These are phyloP conservation scores for Hagleromyces aurorensis DNA, from an alignment of 805 yeast genomes.

Conservation along the genomic window DNA sequence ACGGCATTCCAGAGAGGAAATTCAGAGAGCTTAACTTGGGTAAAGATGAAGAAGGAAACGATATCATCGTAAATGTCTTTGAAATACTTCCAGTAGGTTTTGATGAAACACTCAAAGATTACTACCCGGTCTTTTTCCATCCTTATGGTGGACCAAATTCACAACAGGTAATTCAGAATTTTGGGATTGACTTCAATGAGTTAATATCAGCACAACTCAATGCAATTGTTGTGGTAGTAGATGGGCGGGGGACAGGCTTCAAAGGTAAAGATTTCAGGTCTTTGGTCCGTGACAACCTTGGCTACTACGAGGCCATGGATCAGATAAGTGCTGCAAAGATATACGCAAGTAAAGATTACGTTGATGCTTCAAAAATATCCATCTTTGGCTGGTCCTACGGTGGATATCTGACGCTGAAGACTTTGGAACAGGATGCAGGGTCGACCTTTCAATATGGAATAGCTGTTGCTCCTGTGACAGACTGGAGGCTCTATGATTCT, in stretches of 20 bases:
- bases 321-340: slow-evolving; percentile 77
- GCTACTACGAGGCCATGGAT: slow-evolving; percentile 75
- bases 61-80: slow-evolving; percentile 49
- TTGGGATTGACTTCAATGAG: slow-evolving; percentile 58
- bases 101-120: slow-evolving; percentile 37
- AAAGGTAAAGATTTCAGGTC: slow-evolving; percentile 74
- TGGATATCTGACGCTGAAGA: slow-evolving; percentile 85
- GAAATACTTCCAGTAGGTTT: slow-evolving; percentile 77
- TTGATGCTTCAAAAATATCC: slow-evolving; percentile 62
- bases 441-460: slow-evolving; percentile 77
- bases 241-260: slow-evolving; percentile 94
- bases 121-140: slow-evolving; percentile 82
- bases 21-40: slow-evolving; percentile 51
- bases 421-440: slow-evolving; percentile 74
- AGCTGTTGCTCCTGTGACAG: slow-evolving; percentile 97
- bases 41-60: slow-evolving; percentile 39
- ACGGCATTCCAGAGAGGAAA: slow-evolving; percentile 47
- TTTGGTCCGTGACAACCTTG: slow-evolving; percentile 72
- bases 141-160: slow-evolving; percentile 97
- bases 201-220: slow-evolving; percentile 69
- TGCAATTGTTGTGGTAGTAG: slow-evolving; percentile 88
- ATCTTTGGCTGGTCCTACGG: slow-evolving; percentile 99
- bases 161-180: slow-evolving; percentile 64
- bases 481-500: slow-evolving; percentile 88
- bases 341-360: slow-evolving; percentile 56